These are phyloP conservation scores for Geotrichum ghanense DNA, from an alignment of 805 yeast species.

Conservation along the genomic window DNA sequence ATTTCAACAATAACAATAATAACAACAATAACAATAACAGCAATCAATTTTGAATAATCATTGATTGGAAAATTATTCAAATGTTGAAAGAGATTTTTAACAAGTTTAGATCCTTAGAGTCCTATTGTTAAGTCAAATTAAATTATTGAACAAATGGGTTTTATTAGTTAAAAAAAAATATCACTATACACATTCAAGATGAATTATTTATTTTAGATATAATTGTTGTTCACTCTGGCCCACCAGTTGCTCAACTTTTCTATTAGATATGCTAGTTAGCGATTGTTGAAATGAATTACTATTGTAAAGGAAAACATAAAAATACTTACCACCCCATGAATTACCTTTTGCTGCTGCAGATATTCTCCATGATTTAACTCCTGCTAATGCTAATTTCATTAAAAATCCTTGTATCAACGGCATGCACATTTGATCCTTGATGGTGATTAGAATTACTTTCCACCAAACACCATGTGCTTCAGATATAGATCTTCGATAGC, in stretches of 20 bases:
- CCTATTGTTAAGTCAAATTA: background rate
- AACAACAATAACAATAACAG: background rate
- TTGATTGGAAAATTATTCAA: too few relatives aligned
- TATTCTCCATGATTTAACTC: constrained; percentile 1
- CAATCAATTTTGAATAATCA: background rate
- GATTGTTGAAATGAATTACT: background rate
- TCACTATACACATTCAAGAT: background rate
- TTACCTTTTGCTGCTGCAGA: constrained; percentile 1
- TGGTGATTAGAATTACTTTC: constrained; percentile 17
- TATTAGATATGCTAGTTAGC: background rate
- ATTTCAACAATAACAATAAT: background rate
- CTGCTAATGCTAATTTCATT: constrained; percentile 20
- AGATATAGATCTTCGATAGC: constrained; percentile 21
- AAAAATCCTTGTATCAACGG: constrained; percentile 26
- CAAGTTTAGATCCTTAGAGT: background rate
- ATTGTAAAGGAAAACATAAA: background rate
- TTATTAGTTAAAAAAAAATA: background rate
- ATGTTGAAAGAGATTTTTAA: too few relatives aligned
- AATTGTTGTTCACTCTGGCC: constrained; percentile 6
- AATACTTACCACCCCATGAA: constrained; percentile 1
- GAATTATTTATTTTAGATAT: constrained; percentile 1
- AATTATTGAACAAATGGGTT: background rate
- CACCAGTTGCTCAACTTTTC: constrained; percentile 8
- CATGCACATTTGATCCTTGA: constrained; percentile 24
- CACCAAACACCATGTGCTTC: constrained; percentile 22